These are phyloP conservation scores for Yarrowia sp. DNA, from an alignment of 805 yeast species.

Conservation along the genomic window DNA sequence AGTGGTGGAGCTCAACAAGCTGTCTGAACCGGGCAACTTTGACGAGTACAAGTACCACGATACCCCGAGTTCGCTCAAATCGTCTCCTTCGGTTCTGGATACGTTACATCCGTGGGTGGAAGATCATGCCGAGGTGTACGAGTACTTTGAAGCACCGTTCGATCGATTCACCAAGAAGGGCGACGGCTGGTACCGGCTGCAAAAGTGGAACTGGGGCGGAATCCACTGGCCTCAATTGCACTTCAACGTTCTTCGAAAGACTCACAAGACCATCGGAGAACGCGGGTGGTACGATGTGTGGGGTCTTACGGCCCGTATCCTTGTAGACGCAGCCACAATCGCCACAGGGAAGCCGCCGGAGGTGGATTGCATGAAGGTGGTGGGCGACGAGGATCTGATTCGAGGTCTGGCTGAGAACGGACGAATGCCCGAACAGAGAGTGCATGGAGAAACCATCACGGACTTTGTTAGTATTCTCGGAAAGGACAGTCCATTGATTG, in stretches of 20 bases:
- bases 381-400: slow-evolving; percentile 49
- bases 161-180: slow-evolving; percentile 43
- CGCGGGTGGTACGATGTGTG: slow-evolving; percentile 49
- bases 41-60: slow-evolving; percentile 11
- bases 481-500: slow-evolving; percentile 42
- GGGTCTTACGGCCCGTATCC: slow-evolving; percentile 55
- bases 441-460: slow-evolving; percentile 42
- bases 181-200: slow-evolving; percentile 44
- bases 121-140: slow-evolving; percentile 48
- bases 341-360: slow-evolving; percentile 49
- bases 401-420: slow-evolving; percentile 44
- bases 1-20: slow-evolving; percentile 27
- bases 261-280: slow-evolving; percentile 47
- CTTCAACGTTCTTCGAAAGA: slow-evolving; percentile 45
- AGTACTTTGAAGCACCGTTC: slow-evolving; percentile 47
- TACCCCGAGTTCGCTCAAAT: slow-evolving; percentile 42
- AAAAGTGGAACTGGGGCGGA: slow-evolving; percentile 50
- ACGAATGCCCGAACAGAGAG: slow-evolving; percentile 41
- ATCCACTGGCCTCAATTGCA: slow-evolving; percentile 49
- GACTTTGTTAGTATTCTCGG: slow-evolving; percentile 44
- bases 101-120: slow-evolving; percentile 30
- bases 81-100: slow-evolving; percentile 38
- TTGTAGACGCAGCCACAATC: slow-evolving; percentile 52
- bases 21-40: slow-evolving; percentile 17
- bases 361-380: slow-evolving; percentile 47